Base-by-base conservation (phyloP, 495 filamentous ascomycete species). In the Daldinia vernicosa region DNA sequence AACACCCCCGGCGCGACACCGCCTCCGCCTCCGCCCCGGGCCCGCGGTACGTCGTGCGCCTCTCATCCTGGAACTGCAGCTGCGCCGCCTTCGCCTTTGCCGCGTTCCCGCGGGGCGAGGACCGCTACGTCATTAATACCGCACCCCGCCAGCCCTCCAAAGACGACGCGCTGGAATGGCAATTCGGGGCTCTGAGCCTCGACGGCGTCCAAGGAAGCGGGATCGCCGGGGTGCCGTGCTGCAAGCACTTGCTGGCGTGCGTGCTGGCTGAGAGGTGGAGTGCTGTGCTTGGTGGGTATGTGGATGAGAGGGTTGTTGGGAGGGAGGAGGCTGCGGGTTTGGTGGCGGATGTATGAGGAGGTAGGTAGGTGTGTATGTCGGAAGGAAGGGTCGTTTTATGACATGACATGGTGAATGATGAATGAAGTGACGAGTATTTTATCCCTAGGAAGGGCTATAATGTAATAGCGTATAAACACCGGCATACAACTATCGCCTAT, bases 201-300 rank as follows among this genome's bases (percentile, higher is more conserved):
- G 66, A 71, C 59, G 73, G 83, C 65, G 63, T 27, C 28, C 63
- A 63, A 3, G 77, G 70, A n/a, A 71, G 69, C 15, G 73, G 60
- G 0, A 62, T 62, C 8, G 60, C 51, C 3, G 76, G 68, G 1
- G 78, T 84, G 54, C 92, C 93, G 3, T 84, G 91, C 33, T 98
- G 95, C 76, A 97, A 98, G 80, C 95, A 98, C 79, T 73, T 98
- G 17, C 83, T 98, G 27, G 95, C 95, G 19, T 95, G 92, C 79
- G 74, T 94, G 54, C 72, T 98, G 69, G 89, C 84, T n/a, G 91
- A 90, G 78, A 78, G 86, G 40, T 94, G 92, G 80, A 71, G 71
- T 1, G 79, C 60, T 4, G 74, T 92, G 32, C 84, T 93, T 61
- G 82, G 83, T 12, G 67, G 74, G 4, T 85, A 86, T 71, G 84